Conservation (phyloP, 345 rosid genomes). For the Sonneratia caseolaris region DNA sequence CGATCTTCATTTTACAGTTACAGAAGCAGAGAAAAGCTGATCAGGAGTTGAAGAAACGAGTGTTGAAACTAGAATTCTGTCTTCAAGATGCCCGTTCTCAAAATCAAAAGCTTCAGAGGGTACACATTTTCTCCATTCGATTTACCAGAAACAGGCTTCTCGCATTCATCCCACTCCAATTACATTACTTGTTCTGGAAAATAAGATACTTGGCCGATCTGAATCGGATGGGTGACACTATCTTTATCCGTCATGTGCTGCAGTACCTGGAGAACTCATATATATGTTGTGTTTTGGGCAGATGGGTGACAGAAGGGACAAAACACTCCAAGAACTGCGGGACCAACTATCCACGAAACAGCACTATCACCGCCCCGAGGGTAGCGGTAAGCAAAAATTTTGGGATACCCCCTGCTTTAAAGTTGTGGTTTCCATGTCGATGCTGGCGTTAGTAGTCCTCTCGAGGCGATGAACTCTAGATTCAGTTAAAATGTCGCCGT, state of each 20-base stretch:
- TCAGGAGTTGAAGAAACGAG: slow-evolving; percentile 82
- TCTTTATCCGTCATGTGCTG: not conserved
- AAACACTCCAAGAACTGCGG: slow-evolving; percentile 56
- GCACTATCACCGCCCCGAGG: slow-evolving; percentile 15
- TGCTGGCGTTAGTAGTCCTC: slow-evolving; percentile 68
- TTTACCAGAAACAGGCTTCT: not conserved
- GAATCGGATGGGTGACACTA: too few species aligned
- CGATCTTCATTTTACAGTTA: slow-evolving; percentile 31
- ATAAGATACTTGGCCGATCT: too few species aligned
- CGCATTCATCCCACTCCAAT: not conserved
- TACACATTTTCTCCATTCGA: slow-evolving; percentile 8
- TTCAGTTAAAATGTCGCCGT: not conserved
- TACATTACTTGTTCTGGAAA: too few species aligned
- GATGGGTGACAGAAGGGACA: slow-evolving; percentile 83
- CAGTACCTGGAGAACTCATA: not conserved
- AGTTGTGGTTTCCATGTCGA: slow-evolving; percentile 72
- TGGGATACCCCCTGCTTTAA: slow-evolving; percentile 86
- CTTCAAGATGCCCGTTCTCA: slow-evolving; percentile 82
- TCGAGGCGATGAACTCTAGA: slow-evolving; percentile 48
- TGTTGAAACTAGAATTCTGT: slow-evolving; percentile 81
- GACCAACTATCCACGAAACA: slow-evolving; percentile 52
- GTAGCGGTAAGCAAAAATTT: slow-evolving; percentile 44
- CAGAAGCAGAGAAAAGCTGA: slow-evolving; percentile 76
- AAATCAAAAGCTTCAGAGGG: slow-evolving; percentile 76
- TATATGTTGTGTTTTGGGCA: slow-evolving; percentile 13